Percentiles rank a stretch among this genome's conserved stretches.
Conservation (phyloP, 208 protist species). For the Crithidia thermophila region DNA sequence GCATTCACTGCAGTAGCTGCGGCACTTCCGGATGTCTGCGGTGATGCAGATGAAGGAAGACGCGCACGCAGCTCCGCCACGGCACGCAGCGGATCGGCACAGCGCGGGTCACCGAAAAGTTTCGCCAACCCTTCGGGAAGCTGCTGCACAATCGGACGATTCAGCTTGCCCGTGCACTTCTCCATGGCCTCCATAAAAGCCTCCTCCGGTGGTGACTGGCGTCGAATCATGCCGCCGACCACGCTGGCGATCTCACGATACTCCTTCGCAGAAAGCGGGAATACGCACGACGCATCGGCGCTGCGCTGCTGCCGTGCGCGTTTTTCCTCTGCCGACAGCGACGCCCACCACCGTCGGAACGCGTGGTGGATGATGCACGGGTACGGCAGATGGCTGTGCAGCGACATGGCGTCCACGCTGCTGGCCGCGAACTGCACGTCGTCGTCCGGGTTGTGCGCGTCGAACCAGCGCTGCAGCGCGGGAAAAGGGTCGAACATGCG, state of each 20-base stretch:
- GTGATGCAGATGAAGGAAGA: no score
- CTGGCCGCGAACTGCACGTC: constrained; percentile 38
- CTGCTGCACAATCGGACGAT: constrained; percentile 27
- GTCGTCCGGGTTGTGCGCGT: constrained; percentile 56
- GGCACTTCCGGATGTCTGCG: no score
- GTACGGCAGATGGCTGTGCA: constrained; percentile 90
- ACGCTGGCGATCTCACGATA: constrained; percentile 15
- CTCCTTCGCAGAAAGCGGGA: constrained; percentile 26
- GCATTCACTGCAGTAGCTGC: no score
- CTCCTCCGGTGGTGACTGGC: constrained; percentile 39
- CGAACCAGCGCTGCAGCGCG: constrained; percentile 66
- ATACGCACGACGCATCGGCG: not conserved
- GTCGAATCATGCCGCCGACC: constrained; percentile 28
- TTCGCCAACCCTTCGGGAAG: constrained; percentile 25
- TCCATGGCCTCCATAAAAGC: constrained; percentile 65
- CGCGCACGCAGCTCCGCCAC: not conserved
- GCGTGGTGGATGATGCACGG: constrained; percentile 83
- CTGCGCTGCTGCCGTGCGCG: not conserved
- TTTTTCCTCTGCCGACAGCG: constrained; percentile 3
- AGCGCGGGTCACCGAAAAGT: constrained; percentile 42
- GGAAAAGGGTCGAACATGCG: constrained; percentile 91
- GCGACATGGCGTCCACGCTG: constrained; percentile 31
- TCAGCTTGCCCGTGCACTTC: constrained; percentile 54
- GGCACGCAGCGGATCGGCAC: constrained; percentile 16
- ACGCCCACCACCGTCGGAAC: constrained; percentile 42